Percentiles rank a stretch among this genome's conserved stretches.
These are phyloP conservation scores for Pseudocercospora ulei DNA, from an alignment of 2,329 filamentous ascomycete species.

Conservation along the genomic window DNA sequence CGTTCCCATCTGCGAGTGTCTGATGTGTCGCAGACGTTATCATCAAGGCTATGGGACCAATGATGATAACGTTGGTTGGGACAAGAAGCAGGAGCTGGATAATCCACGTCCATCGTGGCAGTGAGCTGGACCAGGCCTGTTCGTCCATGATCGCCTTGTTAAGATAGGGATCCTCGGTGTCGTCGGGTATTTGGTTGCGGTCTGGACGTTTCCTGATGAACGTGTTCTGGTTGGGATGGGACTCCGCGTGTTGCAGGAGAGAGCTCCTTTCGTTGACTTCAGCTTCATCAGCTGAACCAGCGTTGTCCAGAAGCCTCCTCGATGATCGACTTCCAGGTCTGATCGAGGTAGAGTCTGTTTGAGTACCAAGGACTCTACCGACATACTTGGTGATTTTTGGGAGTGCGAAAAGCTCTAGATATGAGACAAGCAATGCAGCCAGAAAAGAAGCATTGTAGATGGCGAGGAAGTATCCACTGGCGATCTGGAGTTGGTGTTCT, in stretches of 20 bases:
- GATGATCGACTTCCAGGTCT: conserved; percentile 28
- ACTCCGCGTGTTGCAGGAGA: conserved; percentile 44
- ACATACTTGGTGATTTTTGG: conserved; percentile 60
- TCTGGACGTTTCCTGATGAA: conserved; percentile 42
- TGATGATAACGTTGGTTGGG: conserved; percentile 65
- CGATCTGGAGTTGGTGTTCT: conserved; percentile 63
- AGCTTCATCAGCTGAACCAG: conserved; percentile 14
- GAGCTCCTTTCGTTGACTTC: conserved; percentile 48
- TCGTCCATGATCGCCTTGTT: conserved; percentile 54
- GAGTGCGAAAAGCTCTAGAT: conserved; percentile 71
- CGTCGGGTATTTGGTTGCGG: conserved; percentile 30
- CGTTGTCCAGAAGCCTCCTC: conserved; percentile 21
- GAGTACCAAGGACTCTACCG: conserved; percentile 42
- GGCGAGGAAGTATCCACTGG: conserved; percentile 68
- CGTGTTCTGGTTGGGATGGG: conserved; percentile 36
- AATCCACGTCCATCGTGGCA: conserved; percentile 80
- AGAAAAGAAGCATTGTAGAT: conserved; percentile 71
- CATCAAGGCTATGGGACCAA: conserved; percentile 66
- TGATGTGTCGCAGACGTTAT: conserved; percentile 64
- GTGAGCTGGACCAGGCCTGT: conserved; percentile 70
- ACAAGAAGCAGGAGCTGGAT: conserved; percentile 72
- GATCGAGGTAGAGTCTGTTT: conserved; percentile 21
- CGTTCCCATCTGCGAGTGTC: conserved; percentile 74
- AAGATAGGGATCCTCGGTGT: conserved; percentile 27
- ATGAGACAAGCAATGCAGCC: conserved; percentile 61